A percentile compares a stretch with the other conserved stretches of the same genome.
These are phyloP conservation scores for Calonectria hawksworthii DNA, from an alignment of 2,329 filamentous ascomycete genomes.

Conservation along the genomic window DNA sequence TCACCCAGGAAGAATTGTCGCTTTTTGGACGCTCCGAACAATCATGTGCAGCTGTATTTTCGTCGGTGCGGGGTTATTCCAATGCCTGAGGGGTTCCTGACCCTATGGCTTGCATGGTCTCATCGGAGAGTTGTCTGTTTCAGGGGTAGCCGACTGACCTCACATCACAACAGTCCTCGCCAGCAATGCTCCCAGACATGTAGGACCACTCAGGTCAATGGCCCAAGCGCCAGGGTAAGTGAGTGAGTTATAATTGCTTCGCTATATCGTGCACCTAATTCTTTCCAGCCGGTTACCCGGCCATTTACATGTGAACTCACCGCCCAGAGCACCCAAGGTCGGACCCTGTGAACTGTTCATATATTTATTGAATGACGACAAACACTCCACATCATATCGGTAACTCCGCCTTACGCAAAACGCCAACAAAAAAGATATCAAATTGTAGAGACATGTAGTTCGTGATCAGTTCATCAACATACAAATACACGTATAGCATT, in stretches of 20 bases:
- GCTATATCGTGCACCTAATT: background rate
- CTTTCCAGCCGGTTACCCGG: background rate
- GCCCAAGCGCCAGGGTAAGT: background rate
- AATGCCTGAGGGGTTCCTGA: background rate
- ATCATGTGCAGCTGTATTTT: conserved; percentile 7
- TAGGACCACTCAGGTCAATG: background rate
- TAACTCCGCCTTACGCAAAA: too few species aligned
- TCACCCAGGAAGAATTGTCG: background rate
- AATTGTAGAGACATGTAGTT: background rate
- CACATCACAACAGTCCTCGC: background rate
- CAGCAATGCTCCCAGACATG: background rate
- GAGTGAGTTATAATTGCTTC: background rate
- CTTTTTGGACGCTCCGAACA: conserved; percentile 1
- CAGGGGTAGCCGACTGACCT: conserved; percentile 1
- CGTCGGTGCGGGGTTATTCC: conserved; percentile 10
- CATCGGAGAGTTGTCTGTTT: conserved; percentile 27
- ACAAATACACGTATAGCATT: conserved; percentile 14
- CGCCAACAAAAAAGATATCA: background rate
- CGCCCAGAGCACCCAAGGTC: background rate
- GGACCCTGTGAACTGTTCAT: background rate
- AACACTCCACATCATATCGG: background rate
- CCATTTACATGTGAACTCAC: background rate
- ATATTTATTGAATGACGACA: background rate
- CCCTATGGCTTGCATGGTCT: conserved; percentile 7
- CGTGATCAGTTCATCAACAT: conserved; percentile 24